Conservation (phyloP, 345 rosid genomes). For the Acer negundo region DNA sequence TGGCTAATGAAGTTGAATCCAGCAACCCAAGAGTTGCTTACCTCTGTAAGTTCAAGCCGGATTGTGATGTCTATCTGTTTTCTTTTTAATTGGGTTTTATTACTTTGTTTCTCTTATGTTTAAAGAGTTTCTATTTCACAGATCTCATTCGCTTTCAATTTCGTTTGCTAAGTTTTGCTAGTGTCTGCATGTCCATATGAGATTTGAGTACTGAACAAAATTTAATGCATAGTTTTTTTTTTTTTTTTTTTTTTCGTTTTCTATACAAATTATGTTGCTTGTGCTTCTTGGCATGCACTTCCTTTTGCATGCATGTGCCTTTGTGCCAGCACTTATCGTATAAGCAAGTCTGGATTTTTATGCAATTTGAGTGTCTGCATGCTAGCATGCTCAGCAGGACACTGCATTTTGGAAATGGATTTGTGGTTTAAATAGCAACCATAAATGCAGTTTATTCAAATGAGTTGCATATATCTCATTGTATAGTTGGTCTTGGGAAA, state of each 20-base stretch:
- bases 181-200: background rate
- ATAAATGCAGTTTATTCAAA: background rate
- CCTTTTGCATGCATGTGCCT: background rate
- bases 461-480: background rate
- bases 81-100: background rate
- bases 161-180: background rate
- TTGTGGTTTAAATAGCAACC: background rate
- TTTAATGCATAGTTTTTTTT: no score
- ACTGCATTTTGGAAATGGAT: background rate
- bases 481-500: background rate
- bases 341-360: background rate
- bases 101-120: background rate
- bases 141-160: background rate
- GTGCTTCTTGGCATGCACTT: background rate
- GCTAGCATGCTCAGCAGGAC: background rate
- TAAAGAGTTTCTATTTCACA: no score
- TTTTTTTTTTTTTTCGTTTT: background rate
- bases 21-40: slow-evolving; percentile 94
- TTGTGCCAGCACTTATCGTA: background rate
- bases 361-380: background rate
- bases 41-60: slow-evolving; percentile 64
- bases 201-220: background rate
- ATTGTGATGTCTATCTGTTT: background rate
- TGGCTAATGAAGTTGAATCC: slow-evolving; percentile 96
- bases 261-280: background rate